A percentile compares a stretch with the other conserved stretches of the same genome.
Evolutionary conservation across 805 yeast genomes (phyloP).

Genomic region (Zygosaccharomyces pseudorouxii): DNA sequence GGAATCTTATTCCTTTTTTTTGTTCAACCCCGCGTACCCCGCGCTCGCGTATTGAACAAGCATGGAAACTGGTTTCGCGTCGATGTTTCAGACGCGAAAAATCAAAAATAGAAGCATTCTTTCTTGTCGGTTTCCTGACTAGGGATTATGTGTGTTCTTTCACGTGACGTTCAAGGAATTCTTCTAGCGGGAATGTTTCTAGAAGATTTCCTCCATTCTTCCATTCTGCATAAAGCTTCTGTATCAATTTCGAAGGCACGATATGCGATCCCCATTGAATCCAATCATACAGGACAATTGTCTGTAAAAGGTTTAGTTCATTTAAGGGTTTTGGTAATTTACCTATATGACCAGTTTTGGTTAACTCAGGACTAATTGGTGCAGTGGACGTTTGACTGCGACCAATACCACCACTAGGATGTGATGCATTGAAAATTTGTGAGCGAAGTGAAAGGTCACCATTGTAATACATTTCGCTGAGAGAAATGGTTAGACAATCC

Average conservation of each 20-base stretch:
- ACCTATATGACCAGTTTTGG: neutral
- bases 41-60: neutral
- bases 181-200: neutral
- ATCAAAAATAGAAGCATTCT: neutral
- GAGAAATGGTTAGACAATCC: constrained; percentile 72
- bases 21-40: neutral
- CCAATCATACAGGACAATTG: constrained; percentile 15
- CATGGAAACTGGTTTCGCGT: neutral
- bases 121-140: no score
- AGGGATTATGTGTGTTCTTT: neutral
- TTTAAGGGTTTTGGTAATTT: constrained; percentile 5
- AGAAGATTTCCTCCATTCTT: neutral
- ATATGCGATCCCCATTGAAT: constrained; percentile 4
- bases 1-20: neutral
- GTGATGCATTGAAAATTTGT: constrained; percentile 60
- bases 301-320: constrained; percentile 14
- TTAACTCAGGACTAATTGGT: neutral
- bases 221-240: constrained; percentile 6
- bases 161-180: neutral
- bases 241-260: constrained; percentile 4
- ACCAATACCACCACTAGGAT: constrained; percentile 93
- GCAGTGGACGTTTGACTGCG: constrained; percentile 6
- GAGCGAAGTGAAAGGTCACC: constrained; percentile 51
- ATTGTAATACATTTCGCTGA: constrained; percentile 58
- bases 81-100: neutral